These are phyloP conservation scores for Lipomyces kockii DNA, from an alignment of 805 yeast species.

Conservation along the genomic window DNA sequence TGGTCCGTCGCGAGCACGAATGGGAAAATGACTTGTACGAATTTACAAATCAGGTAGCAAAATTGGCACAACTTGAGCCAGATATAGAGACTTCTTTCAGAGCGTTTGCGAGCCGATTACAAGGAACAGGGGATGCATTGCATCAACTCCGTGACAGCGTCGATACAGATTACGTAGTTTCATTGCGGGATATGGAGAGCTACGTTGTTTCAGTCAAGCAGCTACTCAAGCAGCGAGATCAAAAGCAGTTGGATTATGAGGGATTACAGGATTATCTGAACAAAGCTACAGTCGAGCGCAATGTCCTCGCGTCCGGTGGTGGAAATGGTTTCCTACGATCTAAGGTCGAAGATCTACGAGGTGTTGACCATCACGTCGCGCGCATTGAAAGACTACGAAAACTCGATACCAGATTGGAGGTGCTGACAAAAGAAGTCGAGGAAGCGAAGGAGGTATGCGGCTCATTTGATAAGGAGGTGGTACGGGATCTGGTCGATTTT, in stretches of 20 bases:
- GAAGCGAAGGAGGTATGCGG: constrained; percentile 57
- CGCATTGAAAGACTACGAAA: constrained; percentile 58
- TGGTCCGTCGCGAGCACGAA: constrained; percentile 72
- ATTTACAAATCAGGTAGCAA: constrained; percentile 70
- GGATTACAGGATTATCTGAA: constrained; percentile 77
- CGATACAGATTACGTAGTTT: constrained; percentile 80
- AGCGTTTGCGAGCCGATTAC: constrained; percentile 55
- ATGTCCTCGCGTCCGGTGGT: constrained; percentile 57
- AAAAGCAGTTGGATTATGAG: constrained; percentile 88
- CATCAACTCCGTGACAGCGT: constrained; percentile 53
- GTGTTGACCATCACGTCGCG: constrained; percentile 62
- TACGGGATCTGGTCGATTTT: constrained; percentile 66
- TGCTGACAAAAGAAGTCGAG: constrained; percentile 56
- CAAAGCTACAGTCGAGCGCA: constrained; percentile 71
- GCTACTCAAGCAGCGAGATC: constrained; percentile 81
- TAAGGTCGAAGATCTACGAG: constrained; percentile 65
- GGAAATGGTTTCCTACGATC: constrained; percentile 58
- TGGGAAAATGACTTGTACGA: constrained; percentile 73
- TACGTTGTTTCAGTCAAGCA: constrained; percentile 68
- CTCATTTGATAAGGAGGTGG: constrained; percentile 60
- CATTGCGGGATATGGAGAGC: constrained; percentile 85
- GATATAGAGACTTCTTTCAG: constrained; percentile 47
- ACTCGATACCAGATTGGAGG: constrained; percentile 55
- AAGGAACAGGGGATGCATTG: constrained; percentile 47
- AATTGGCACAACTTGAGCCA: constrained; percentile 64